A percentile compares a stretch with the other conserved stretches of the same genome.
These are phyloP conservation scores for Trametes coccinea DNA, from an alignment of 768 basidiomycete genomes.

Conservation along the genomic window DNA sequence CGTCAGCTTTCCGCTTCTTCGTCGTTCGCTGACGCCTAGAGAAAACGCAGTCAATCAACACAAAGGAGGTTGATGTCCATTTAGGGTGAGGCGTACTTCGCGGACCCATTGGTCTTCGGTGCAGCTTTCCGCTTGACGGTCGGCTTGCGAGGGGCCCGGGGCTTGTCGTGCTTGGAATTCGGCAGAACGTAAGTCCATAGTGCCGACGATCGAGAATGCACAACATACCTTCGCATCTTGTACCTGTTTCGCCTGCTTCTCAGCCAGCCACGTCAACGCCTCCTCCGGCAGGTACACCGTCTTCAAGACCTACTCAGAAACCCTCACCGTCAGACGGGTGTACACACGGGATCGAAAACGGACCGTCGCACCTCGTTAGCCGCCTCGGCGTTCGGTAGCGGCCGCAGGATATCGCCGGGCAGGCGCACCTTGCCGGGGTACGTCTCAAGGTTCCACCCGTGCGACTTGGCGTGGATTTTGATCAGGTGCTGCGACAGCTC, in stretches of 20 bases:
- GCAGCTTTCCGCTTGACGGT: slow-evolving; percentile 58
- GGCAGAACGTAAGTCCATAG: slow-evolving; percentile 9
- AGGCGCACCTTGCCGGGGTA: slow-evolving; percentile 81
- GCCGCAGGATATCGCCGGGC: slow-evolving; percentile 78
- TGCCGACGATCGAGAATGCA: neutral
- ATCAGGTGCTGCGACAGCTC: slow-evolving; percentile 91
- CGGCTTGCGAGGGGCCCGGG: slow-evolving; percentile 45
- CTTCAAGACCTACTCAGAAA: slow-evolving; percentile 54
- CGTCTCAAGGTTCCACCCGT: slow-evolving; percentile 74
- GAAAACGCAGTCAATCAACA: neutral
- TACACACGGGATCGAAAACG: too few relatives aligned
- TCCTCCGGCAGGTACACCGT: slow-evolving; percentile 68
- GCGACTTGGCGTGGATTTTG: slow-evolving; percentile 58
- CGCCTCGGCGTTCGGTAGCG: slow-evolving; percentile 65
- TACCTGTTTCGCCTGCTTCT: slow-evolving; percentile 35
- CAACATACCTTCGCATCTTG: slow-evolving; percentile 30
- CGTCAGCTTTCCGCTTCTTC: slow-evolving; percentile 31
- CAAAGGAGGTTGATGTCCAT: too few relatives aligned
- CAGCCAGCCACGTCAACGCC: slow-evolving; percentile 56
- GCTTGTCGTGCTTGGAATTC: slow-evolving; percentile 35
- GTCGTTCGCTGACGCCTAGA: slow-evolving; percentile 28
- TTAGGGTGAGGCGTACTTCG: slow-evolving; percentile 42
- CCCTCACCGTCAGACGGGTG: too few relatives aligned
- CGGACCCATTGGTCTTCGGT: slow-evolving; percentile 46
- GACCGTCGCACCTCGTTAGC: slow-evolving; percentile 49